A percentile compares a stretch with the other conserved stretches of the same genome.
These are phyloP conservation scores for Rhododendron simsii DNA, from an alignment of 148 eudicot genomes.

Conservation along the genomic window DNA sequence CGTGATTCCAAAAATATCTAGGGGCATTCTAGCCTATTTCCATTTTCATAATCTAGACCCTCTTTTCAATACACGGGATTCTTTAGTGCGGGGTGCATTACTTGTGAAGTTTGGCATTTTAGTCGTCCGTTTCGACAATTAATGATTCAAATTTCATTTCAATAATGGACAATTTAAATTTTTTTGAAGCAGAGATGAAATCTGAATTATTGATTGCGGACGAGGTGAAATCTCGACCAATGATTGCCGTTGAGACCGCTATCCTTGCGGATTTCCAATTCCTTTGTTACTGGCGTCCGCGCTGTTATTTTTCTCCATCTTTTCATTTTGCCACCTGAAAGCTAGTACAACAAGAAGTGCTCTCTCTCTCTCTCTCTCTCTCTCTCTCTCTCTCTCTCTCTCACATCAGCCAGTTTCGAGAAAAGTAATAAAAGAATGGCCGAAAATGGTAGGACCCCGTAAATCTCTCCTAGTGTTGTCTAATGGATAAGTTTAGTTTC, in stretches of 20 bases:
- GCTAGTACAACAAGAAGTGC: not conserved
- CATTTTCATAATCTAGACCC: not conserved
- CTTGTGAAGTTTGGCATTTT: too few relatives aligned
- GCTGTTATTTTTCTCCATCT: too few relatives aligned
- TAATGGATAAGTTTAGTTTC: not conserved
- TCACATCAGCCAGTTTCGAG: not conserved
- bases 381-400: not conserved
- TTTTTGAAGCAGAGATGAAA: too few relatives aligned
- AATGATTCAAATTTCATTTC: too few relatives aligned
- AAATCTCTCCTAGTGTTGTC: not conserved
- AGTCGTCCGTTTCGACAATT: too few relatives aligned
- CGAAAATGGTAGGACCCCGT: not conserved
- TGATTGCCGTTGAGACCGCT: too few relatives aligned
- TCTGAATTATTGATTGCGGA: too few relatives aligned
- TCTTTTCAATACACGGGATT: too few relatives aligned
- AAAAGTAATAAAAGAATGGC: constrained; percentile 1
- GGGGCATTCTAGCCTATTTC: not conserved
- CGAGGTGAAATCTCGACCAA: too few relatives aligned
- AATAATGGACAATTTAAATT: too few relatives aligned
- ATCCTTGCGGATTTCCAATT: too few relatives aligned
- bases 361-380: not conserved
- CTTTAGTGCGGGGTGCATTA: too few relatives aligned
- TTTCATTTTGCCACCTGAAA: not conserved
- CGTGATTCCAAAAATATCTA: not conserved
- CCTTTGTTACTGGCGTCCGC: not conserved